Percentiles rank a stretch among this genome's conserved stretches.
phyloP scores from a whole-genome alignment of 257 asterid genomes.

The Solanum bulbocastanum region DNA sequence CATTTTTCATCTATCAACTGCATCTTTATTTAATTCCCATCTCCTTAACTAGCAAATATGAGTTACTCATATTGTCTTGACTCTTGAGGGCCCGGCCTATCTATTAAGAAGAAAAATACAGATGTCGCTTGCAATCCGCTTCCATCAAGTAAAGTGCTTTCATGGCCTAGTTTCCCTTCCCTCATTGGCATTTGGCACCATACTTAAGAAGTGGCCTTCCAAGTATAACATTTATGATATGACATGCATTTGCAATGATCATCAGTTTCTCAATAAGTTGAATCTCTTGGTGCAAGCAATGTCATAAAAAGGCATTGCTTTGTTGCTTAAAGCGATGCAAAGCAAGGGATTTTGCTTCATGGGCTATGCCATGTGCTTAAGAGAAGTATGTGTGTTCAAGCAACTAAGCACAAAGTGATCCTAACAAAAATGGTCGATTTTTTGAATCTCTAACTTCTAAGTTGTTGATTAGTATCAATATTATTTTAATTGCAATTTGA shows the following conservation, averaged over 20 bases:
- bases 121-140: background rate
- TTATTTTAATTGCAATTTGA: background rate
- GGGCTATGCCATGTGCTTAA: background rate
- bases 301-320: background rate
- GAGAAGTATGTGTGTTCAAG: background rate
- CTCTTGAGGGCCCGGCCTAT: background rate
- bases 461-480: background rate
- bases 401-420: background rate
- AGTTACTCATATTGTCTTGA: background rate
- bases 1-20: background rate
- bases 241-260: background rate
- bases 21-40: background rate
- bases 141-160: background rate
- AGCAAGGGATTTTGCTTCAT: background rate
- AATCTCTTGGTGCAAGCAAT: background rate
- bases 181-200: background rate
- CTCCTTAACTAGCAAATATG: background rate
- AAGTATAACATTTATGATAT: background rate
- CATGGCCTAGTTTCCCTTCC: background rate
- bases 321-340: background rate
- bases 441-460: background rate
- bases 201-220: background rate
- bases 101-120: background rate
- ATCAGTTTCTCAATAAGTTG: background rate
- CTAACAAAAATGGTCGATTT: background rate